Conservation (phyloP, 2,329 filamentous ascomycete genomes). For the Dothiorella sarmentorum region DNA sequence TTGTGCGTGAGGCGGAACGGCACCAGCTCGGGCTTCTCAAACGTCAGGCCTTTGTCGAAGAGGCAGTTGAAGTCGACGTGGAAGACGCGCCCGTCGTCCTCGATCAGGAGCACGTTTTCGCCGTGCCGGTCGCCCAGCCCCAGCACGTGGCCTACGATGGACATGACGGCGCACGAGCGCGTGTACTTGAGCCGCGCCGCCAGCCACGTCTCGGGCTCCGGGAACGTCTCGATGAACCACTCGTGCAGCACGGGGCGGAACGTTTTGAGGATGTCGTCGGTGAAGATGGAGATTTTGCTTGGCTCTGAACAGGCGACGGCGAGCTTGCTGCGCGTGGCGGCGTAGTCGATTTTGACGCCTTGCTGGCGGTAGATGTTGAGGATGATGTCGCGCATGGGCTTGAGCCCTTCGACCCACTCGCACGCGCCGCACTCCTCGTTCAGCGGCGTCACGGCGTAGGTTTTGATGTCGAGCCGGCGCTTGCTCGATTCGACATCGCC, state of each 20-base stretch:
- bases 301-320: constrained; percentile 61
- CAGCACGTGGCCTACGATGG: constrained; percentile 96
- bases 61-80: constrained; percentile 99
- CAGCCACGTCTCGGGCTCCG: constrained; percentile 90
- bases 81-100: constrained; percentile 88
- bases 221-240: constrained; percentile 96
- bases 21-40: constrained; percentile 89
- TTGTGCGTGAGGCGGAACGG: constrained; percentile 98
- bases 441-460: constrained; percentile 91
- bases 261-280: constrained; percentile 56
- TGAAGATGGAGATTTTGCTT: constrained; percentile 65
- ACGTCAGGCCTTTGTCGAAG: constrained; percentile 95
- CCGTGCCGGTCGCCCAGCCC: constrained; percentile 92
- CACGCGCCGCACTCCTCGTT: constrained; percentile 98
- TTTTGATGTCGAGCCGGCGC: constrained; percentile 90
- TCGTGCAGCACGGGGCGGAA: constrained; percentile 84
- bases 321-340: constrained; percentile 56
- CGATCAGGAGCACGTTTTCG: constrained; percentile 93
- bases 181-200: constrained; percentile 84
- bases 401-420: constrained; percentile 96
- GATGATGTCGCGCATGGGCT: constrained; percentile 88
- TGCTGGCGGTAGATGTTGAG: constrained; percentile 73
- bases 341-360: constrained; percentile 66
- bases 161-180: constrained; percentile 95
- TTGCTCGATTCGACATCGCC: constrained; percentile 86